These are phyloP conservation scores for Climacium dendroides DNA, from an alignment of 225 moss, liverwort and hornwort species.

Conservation along the genomic window DNA sequence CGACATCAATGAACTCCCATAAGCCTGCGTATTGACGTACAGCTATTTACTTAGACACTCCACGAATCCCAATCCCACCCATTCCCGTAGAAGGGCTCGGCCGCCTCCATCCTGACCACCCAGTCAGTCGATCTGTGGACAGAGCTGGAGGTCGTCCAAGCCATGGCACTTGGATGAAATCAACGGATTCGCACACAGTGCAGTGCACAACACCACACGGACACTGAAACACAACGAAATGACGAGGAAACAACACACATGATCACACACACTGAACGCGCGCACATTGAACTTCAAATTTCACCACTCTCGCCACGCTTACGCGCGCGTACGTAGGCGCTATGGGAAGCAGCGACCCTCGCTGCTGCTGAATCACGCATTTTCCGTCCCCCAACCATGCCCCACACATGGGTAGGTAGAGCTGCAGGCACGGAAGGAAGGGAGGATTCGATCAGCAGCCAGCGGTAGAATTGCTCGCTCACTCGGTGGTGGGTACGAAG, in stretches of 20 bases:
- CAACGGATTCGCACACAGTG: background rate
- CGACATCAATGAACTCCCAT: background rate
- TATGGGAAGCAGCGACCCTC: no score
- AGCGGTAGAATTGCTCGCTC: background rate
- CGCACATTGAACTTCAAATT: no score
- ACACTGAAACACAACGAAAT: background rate
- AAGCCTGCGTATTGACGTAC: background rate
- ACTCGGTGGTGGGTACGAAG: background rate
- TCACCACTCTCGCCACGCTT: background rate
- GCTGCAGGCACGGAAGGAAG: background rate
- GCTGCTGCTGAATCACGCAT: background rate
- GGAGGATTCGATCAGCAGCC: background rate
- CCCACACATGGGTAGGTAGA: no score
- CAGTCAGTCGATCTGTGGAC: no score
- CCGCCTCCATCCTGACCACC: background rate
- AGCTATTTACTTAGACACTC: background rate
- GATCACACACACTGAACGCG: background rate
- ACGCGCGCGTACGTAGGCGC: no score
- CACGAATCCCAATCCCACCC: background rate
- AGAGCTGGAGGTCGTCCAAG: background rate
- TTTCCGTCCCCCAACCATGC: background rate
- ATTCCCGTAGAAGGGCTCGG: background rate
- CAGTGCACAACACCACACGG: no score
- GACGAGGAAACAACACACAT: background rate
- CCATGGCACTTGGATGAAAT: background rate